phyloP scores from a whole-genome alignment of 2,329 filamentous ascomycete genomes.

The Talaromyces sp. region DNA sequence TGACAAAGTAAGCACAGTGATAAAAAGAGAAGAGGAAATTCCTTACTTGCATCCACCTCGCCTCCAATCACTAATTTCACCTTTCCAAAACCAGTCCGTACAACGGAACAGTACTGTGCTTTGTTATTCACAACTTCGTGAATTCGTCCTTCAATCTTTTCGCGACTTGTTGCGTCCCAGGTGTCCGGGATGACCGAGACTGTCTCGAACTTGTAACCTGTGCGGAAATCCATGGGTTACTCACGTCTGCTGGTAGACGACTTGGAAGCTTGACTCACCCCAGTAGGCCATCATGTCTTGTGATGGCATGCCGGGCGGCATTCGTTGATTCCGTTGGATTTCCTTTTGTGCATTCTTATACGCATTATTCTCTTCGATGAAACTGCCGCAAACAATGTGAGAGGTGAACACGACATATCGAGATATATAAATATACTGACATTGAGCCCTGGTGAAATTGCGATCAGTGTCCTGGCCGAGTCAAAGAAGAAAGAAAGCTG shows the following conservation, averaged over 20 bases:
- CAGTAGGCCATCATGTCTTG: conserved; percentile 87
- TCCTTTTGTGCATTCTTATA: conserved; percentile 62
- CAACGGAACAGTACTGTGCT: conserved; percentile 92
- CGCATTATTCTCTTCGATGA: conserved; percentile 84
- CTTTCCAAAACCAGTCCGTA: conserved; percentile 78
- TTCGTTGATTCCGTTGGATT: conserved; percentile 50
- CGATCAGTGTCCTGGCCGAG: conserved; percentile 16
- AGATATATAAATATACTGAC: conserved; percentile 32
- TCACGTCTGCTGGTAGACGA: background rate
- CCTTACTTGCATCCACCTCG: conserved; percentile 81
- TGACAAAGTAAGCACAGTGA: background rate
- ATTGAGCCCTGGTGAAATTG: conserved; percentile 47
- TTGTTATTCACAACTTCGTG: conserved; percentile 74
- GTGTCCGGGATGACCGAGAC: conserved; percentile 68
- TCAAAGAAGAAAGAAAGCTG: background rate
- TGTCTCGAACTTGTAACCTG: conserved; percentile 95
- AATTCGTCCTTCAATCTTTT: conserved; percentile 72
- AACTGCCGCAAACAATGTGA: conserved; percentile 49
- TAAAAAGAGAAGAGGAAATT: background rate
- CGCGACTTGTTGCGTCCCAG: conserved; percentile 67
- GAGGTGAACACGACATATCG: conserved; percentile 6
- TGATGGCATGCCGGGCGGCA: conserved; percentile 52
- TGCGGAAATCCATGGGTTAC: background rate
- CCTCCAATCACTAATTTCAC: conserved; percentile 74
- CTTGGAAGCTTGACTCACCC: conserved; percentile 51